Evolutionary conservation across 371 early-diverging fungal genomes (phyloP).

Genomic region (Apophysomyces sp.): DNA sequence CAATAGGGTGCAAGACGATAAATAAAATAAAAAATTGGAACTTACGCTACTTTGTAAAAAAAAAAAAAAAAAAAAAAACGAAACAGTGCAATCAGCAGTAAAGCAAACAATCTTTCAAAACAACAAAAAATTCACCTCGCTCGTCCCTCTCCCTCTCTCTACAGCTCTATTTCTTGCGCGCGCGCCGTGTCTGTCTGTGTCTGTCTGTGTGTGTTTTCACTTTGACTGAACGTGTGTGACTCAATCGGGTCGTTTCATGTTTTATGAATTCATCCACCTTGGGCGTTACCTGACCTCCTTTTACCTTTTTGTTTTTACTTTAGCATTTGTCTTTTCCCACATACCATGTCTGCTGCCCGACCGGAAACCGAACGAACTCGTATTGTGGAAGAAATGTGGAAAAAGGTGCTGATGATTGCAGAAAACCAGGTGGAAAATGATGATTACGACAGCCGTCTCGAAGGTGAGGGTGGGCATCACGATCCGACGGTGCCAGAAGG

Average conservation of each 20-base stretch:
- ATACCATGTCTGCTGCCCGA: not conserved
- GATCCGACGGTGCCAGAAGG: not conserved
- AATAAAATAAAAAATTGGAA: too few relatives aligned
- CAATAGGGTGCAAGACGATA: not conserved
- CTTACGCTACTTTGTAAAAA: not conserved
- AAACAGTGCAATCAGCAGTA: not conserved
- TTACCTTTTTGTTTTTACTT: not conserved
- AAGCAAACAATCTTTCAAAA: not conserved
- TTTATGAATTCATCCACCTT: too few relatives aligned
- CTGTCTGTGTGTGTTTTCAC: not conserved
- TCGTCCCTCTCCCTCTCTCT: not conserved
- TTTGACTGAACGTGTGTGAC: not conserved
- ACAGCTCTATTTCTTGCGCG: not conserved
- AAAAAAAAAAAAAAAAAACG: not conserved
- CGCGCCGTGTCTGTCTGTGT: too few relatives aligned
- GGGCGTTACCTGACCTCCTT: not conserved
- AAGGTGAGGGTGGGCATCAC: not conserved
- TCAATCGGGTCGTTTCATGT: not conserved
- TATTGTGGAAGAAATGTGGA: constrained; percentile 19
- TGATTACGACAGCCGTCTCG: not conserved
- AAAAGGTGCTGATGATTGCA: constrained; percentile 16
- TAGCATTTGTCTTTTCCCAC: not conserved
- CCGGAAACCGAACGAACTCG: constrained; percentile 1
- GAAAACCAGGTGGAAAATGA: constrained; percentile 13
- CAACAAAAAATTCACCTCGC: not conserved